Evolutionary conservation across 352 stramenopile species (phyloP), one percentile per base, ranked within the genome.

Genomic region (Phytophthora quininea): DNA sequence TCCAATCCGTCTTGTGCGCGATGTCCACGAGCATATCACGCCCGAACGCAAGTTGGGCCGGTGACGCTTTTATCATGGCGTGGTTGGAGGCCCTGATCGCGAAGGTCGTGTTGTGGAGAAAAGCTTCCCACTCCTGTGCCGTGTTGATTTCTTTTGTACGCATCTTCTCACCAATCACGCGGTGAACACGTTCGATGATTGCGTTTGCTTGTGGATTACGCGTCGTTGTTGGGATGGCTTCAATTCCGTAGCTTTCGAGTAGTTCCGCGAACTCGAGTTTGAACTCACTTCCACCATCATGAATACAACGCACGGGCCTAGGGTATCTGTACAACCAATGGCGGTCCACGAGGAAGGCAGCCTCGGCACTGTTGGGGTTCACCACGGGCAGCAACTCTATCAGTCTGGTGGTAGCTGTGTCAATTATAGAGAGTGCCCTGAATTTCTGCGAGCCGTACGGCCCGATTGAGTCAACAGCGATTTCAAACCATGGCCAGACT

Each of bases 331-430:
- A 43, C 1, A 63, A 15, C 47, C 56, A 63, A n/a, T 56, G 37
- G 9, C 46, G 31, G 35, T 50, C 56, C 4, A 64, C 24, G 3
- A 56, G 9, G 8, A 35, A 43, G 12, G 46, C 57, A 2, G 58
- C 30, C 2, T 66, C 54, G 1, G 43, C 11, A 27, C 31, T 62
- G 2, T 42, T 10, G 4, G 15, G 31, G 29, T 62, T 32, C 9
- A n/a, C 3, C 3, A 32, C 54, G 8, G 45, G 46, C 2, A 40
- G 12, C 3, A 56, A n/a, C 19, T 63, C 46, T 12, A 63, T 63
- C 15, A 63, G 33, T 32, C 46, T 38, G 4, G 56, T 63, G 11
- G 46, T 33, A 2, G n/a, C n/a, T n/a, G 46, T 63, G 56, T 63
- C 46, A 35, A 63, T 63, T 2, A 55, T 63, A 1, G 10, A 50